These are phyloP conservation scores for Euphorbia tirucalli DNA, from an alignment of 345 rosid genomes.

Conservation along the genomic window DNA sequence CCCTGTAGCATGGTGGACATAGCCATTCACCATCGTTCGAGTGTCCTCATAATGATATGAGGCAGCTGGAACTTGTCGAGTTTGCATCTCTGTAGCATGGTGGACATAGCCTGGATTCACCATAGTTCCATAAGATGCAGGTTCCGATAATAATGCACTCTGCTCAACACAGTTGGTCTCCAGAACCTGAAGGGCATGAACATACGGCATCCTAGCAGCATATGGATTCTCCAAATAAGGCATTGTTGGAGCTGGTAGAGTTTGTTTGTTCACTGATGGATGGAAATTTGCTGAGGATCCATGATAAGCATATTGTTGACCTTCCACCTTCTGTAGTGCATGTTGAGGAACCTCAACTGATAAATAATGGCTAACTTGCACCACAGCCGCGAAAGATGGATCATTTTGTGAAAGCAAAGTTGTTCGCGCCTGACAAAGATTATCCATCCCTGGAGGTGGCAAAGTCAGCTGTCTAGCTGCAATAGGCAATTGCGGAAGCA, in stretches of 20 bases:
- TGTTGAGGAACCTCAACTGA: constrained; percentile 13
- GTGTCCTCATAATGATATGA: too few relatives aligned
- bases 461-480: constrained; percentile 2
- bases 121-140: constrained; percentile 26
- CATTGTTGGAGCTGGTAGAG: constrained; percentile 1
- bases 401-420: constrained; percentile 20
- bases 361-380: constrained; percentile 12
- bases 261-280: constrained; percentile 1
- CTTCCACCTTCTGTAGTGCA: background rate
- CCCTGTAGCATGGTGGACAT: constrained; percentile 25
- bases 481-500: constrained; percentile 26
- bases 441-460: constrained; percentile 23
- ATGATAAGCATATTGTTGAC: constrained; percentile 14
- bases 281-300: constrained; percentile 7
- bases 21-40: constrained; percentile 12
- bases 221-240: constrained; percentile 4
- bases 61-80: constrained; percentile 19
- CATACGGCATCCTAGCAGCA: background rate
- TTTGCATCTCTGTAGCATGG: constrained; percentile 24
- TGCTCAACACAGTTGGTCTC: constrained; percentile 16
- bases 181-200: constrained; percentile 10
- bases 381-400: background rate
- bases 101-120: constrained; percentile 12
- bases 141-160: constrained; percentile 17
- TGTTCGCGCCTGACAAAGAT: constrained; percentile 16